Base-by-base conservation (phyloP, 345 rosid species). In the Bruguiera parviflora region DNA sequence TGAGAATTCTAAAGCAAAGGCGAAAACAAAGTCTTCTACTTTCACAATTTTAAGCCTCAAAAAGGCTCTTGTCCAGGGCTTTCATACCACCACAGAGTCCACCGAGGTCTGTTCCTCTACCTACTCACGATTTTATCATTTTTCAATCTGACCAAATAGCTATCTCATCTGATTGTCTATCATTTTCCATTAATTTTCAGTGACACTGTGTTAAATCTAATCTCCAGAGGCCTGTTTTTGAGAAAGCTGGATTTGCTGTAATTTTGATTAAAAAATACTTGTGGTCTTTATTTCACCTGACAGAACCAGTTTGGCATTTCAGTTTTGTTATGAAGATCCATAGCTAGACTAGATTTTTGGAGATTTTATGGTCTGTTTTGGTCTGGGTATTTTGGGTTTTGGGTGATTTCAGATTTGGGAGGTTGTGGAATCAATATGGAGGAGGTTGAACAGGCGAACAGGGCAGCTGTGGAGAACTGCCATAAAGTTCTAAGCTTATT, bases 401-500 rank as follows among this genome's bases (percentile, higher is more conserved):
- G 64, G 68, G 43, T 70, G 63, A 64, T 74, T 83, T 75, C 81
- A 80, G 75, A 27, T 79, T 63, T 67, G 13, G 66, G 28, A 24
- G 28, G 59, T 4, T 59, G 56, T 65, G 56, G 77, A 69, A 63
- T 35, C 69, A 76, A 67, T 19, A 92, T 94, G 98, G 97, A 94
- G 73, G 96, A 81, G 82, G 89, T 91, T 76, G 98, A 91, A 77
- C 91, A 86, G 77, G 91, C 91, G 51, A 94, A 83, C 83, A 91
- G 80, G 78, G 87, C 82, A 62, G 97, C 97, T 62, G 88, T 94
- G 47, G 91, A 86, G 87, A 88, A 95, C 71, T 89, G 95, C 76
- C 89, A 89, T 79, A 87, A 87, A 84, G 91, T 89, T 81, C 76
- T 94, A 70, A 84, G 66, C 71, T 74, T 88, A 51, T 70, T 94